Base-by-base conservation (phyloP, 2,329 filamentous ascomycete species). In the Aaosphaeria arxii region DNA sequence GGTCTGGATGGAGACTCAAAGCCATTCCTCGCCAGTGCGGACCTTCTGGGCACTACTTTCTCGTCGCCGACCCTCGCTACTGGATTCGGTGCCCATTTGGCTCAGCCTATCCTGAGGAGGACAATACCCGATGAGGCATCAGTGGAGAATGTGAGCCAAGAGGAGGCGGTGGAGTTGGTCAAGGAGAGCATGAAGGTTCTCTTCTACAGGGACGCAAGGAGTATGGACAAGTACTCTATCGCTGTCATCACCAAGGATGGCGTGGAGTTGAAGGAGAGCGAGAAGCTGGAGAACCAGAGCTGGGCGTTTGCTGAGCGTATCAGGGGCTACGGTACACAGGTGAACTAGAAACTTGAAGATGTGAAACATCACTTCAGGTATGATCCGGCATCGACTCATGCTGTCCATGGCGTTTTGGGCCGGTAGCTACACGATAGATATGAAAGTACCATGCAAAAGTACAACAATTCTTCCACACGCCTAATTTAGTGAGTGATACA, bases 121-220 rank as follows among this genome's bases (percentile, higher is more conserved):
- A 75, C 87, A 62, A 89, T 90, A 52, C 89, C 90, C 28, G 90
- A 96, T 61, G 94, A 97, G 72, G 87, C 83, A 61, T 77, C 88
- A 39, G 85, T 88, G 32, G 78, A 83, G 61, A 77, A 83, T 51
- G 78, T 97, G 55, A 85, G 78, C 38, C 82, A 84, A 69, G 91
- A 96, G 63, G 73, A 88, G 68, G 94, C 94, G 43, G 78, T 96
- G 52, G 77, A 86, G 49, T 82, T 90, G 38, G 75, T 99, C 67
- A 88, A 88, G 77, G 88, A 96, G 76, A 96, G 91, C 74, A 91
- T 99, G 89, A 97, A 97, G 82, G 92, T 97, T 45, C 80, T 99
- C 52, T 99, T 89, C 78, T 99, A 99, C 79, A 84, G 94, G 63
- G 94, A 99, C 74, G 94, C 94, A 40, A 85, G 94, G 72, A 95